Percentiles rank a stretch among this genome's conserved stretches.
Evolutionary conservation across 768 basidiomycete species (phyloP).

Genomic region (Suillus discolor): DNA sequence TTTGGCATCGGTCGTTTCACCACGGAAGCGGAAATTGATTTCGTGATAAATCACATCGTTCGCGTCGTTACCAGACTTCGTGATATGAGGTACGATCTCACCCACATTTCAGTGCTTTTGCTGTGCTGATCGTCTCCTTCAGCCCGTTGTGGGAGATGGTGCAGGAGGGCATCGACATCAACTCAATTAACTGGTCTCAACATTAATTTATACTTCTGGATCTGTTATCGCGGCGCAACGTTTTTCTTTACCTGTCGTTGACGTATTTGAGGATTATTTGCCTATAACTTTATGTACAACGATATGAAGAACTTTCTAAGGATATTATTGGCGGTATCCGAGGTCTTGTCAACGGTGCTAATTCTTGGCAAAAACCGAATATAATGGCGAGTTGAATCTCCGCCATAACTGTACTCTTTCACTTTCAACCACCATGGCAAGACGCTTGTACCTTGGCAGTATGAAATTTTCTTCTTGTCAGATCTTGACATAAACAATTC

Average conservation of each 20-base stretch:
- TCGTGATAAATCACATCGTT: conserved; percentile 86
- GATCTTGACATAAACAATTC: conserved; percentile 5
- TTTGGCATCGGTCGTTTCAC: conserved; percentile 99
- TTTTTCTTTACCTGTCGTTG: background rate
- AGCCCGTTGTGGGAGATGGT: conserved; percentile 99
- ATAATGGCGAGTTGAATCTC: conserved; percentile 31
- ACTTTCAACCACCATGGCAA: conserved; percentile 60
- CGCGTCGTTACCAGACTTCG: conserved; percentile 84
- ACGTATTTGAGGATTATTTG: conserved; percentile 5
- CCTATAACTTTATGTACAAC: conserved; percentile 12
- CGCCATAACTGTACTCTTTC: conserved; percentile 29
- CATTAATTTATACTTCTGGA: conserved; percentile 36
- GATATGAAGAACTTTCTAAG: background rate
- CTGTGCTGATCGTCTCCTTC: conserved; percentile 12
- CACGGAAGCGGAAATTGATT: conserved; percentile 95
- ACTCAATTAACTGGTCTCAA: conserved; percentile 91
- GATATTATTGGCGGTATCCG: conserved; percentile 16
- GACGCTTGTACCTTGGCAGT: conserved; percentile 88
- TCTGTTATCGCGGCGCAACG: background rate
- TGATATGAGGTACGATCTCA: conserved; percentile 79
- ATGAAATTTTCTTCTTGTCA: conserved; percentile 29
- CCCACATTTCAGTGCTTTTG: conserved; percentile 11
- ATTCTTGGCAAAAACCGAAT: conserved; percentile 21
- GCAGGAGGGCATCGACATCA: conserved; percentile 97
- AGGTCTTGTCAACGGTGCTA: conserved; percentile 26